Evolutionary conservation across 2,329 filamentous ascomycete genomes (phyloP).

Genomic region (Westerdykella aurantiaca): DNA sequence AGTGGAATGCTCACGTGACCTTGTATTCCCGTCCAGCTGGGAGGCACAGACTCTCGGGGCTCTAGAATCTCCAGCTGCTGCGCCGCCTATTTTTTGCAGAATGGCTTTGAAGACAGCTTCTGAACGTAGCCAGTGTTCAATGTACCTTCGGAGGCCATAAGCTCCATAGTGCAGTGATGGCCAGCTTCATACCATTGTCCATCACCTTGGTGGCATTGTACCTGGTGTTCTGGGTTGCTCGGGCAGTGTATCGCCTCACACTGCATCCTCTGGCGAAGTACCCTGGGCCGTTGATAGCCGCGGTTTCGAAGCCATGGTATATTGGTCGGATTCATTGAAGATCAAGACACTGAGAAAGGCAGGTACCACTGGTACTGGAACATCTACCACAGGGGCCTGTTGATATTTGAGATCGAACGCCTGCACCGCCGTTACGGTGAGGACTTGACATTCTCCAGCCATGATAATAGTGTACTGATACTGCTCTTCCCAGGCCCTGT

Average conservation of each 20-base stretch:
- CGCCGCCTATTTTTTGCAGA: no score
- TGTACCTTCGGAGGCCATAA: no score
- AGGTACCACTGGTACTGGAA: constrained; percentile 12
- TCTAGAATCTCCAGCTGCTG: no score
- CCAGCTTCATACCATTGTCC: neutral
- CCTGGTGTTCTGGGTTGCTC: constrained; percentile 4
- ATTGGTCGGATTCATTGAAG: neutral
- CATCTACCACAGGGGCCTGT: constrained; percentile 6
- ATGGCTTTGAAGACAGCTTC: no score
- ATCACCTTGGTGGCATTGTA: neutral
- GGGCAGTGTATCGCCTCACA: constrained; percentile 6
- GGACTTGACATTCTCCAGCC: neutral
- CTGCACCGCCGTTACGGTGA: constrained; percentile 3
- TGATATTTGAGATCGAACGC: constrained; percentile 10
- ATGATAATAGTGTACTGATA: neutral
- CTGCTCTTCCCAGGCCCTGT: constrained; percentile 10
- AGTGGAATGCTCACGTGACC: no score
- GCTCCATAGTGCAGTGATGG: neutral
- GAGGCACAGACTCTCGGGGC: no score
- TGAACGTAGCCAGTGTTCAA: no score
- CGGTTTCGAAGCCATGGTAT: constrained; percentile 6
- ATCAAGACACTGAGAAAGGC: neutral
- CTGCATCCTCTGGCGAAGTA: constrained; percentile 9
- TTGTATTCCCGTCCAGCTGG: no score
- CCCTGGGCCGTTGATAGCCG: constrained; percentile 10